A percentile compares a stretch with the other conserved stretches of the same genome.
These are phyloP conservation scores for Cryptococcus deneoformans DNA, from an alignment of 1,284 basidiomycete species.

Conservation along the genomic window DNA sequence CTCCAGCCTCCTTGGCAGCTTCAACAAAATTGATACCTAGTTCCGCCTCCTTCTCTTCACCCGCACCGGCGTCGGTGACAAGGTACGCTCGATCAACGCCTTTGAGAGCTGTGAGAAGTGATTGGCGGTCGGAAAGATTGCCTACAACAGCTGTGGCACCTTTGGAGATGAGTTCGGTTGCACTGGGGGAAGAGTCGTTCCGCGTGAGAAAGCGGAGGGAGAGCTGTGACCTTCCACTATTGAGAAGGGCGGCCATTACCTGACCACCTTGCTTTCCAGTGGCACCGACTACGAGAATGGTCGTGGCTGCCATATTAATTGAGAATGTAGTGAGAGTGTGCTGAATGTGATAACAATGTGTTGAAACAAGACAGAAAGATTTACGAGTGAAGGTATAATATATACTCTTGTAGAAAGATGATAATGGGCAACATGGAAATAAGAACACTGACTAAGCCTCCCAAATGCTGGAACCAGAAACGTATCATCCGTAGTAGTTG, in stretches of 20 bases:
- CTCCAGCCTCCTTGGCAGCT: conserved; percentile 13
- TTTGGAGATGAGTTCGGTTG: conserved; percentile 33
- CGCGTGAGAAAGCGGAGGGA: conserved; percentile 52
- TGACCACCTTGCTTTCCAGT: conserved; percentile 54
- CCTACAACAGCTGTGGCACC: conserved; percentile 48
- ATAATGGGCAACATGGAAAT: too few relatives aligned
- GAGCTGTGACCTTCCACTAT: conserved; percentile 5
- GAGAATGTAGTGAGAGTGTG: background rate
- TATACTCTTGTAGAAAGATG: too few relatives aligned
- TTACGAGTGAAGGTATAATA: too few relatives aligned
- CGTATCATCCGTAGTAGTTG: too few relatives aligned
- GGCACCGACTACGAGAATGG: conserved; percentile 51
- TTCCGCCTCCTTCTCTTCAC: conserved; percentile 40
- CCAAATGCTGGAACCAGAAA: too few relatives aligned
- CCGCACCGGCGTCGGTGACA: conserved; percentile 19
- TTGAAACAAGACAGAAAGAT: too few relatives aligned
- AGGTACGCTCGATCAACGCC: conserved; percentile 19
- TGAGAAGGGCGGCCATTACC: conserved; percentile 42
- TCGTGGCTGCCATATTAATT: background rate
- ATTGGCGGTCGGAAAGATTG: conserved; percentile 42
- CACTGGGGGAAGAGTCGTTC: conserved; percentile 38
- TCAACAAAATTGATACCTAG: conserved; percentile 20
- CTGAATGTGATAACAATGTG: too few relatives aligned
- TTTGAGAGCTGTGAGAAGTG: conserved; percentile 46
- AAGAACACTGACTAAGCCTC: too few relatives aligned